Evolutionary conservation across 352 stramenopile species (phyloP), one percentile per base, ranked within the genome.

Genomic region (Globisporangium viniferum): DNA sequence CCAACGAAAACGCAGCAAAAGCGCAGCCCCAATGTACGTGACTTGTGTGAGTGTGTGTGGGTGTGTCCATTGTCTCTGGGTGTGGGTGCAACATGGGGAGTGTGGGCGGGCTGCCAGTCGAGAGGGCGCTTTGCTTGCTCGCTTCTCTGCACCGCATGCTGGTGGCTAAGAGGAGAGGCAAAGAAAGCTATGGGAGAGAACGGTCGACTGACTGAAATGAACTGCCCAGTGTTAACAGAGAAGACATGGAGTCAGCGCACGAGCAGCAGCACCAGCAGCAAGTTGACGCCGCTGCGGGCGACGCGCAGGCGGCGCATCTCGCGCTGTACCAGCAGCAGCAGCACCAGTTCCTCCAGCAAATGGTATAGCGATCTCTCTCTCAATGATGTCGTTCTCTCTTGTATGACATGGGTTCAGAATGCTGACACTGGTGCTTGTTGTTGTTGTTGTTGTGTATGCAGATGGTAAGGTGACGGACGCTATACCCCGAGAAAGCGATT

Each of bases 291-390:
- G 73, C 75, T 7, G 64, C 63, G 62, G 69, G 55, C 3, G 75
- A 77, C 14, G 64, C 63, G 20, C 73, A 82, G 58, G 66, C 70
- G 35, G 75, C 78, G 65, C 81, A 91, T 67, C 74, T 93, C 60
- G 85, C 85, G 63, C 72, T 91, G 36, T 91, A 93, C 74, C 85
- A 93, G 72, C 75, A 81, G 41, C 85, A 93, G 73, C 84, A 92
- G 71, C 73, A 90, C 53, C 85, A 93, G 70, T 88, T 89, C 46
- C 78, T 93, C 18, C 82, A 91, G 71, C 85, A 93, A 86, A 86
- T 93, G 76, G 84, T 93, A 64, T 33, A 5, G 31, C 61, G 76
- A 67, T 48, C 24, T 33, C 27, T 15, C 2, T 59, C 54, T 59
- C 29, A 10, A 2, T 27, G 10, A 4, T 15, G 67, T 36, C 22